Conservation (phyloP, 345 rosid species). For the Syzygium aqueum region DNA sequence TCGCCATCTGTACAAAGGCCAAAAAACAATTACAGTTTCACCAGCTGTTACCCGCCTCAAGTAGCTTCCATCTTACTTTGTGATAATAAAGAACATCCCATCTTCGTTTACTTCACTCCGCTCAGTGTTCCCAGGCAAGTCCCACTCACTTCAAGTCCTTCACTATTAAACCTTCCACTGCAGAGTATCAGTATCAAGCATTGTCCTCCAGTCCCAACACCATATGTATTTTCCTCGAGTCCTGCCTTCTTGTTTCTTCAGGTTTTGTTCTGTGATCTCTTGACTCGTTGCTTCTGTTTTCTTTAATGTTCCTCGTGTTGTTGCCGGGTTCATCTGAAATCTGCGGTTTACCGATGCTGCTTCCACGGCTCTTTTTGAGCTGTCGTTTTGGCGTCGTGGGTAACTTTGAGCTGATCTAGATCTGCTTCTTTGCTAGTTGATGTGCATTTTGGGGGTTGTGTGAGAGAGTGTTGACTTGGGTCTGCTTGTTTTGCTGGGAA, state of each 20-base stretch:
- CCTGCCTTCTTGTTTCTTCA: not conserved
- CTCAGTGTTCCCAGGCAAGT: not conserved
- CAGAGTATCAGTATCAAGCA: not conserved
- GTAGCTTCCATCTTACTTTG: not conserved
- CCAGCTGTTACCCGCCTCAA: not conserved
- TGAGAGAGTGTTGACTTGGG: not conserved
- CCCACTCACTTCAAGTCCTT: not conserved
- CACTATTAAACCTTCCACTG: too few relatives aligned
- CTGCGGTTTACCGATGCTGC: not conserved
- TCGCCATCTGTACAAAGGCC: not conserved
- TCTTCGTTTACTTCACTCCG: not conserved
- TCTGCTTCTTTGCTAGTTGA: slow-evolving; percentile 15
- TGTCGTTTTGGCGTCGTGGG: not conserved
- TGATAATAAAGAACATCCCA: not conserved
- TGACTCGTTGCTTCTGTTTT: not conserved
- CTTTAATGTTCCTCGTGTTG: not conserved
- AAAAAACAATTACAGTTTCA: not conserved
- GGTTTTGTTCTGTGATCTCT: not conserved
- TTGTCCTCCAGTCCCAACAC: not conserved
- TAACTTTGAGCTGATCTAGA: slow-evolving; percentile 14
- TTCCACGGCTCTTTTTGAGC: not conserved
- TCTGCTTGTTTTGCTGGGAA: not conserved
- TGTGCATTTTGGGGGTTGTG: slow-evolving; percentile 6
- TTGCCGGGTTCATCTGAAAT: not conserved
- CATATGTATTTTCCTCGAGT: not conserved